These are phyloP conservation scores for Russula vinacea DNA, from an alignment of 768 basidiomycete species.

Conservation along the genomic window DNA sequence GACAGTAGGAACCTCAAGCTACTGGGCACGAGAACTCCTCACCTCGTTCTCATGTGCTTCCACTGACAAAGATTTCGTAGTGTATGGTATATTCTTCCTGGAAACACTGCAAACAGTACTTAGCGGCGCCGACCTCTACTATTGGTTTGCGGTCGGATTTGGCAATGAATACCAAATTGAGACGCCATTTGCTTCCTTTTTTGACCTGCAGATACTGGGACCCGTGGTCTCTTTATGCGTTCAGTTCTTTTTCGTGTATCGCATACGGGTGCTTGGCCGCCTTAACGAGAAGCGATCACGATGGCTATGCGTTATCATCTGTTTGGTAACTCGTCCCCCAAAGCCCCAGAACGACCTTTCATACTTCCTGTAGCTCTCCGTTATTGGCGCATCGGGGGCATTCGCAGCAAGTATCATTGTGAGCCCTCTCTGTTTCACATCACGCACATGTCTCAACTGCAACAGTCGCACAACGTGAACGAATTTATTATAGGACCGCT, in stretches of 20 bases:
- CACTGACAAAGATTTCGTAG: slow-evolving; percentile 20
- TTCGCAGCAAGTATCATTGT: slow-evolving; percentile 8
- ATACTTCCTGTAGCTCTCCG: not conserved
- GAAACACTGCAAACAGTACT: slow-evolving; percentile 34
- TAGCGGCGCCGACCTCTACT: slow-evolving; percentile 32
- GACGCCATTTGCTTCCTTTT: too few species aligned
- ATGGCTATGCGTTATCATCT: not conserved
- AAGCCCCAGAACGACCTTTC: too few species aligned
- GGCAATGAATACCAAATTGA: too few species aligned
- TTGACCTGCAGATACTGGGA: slow-evolving; percentile 35
- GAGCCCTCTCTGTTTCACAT: not conserved
- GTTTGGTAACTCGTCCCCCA: not conserved
- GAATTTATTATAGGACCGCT: too few species aligned
- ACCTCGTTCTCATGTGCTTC: too few species aligned
- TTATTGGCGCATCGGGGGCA: not conserved
- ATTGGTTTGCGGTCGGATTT: not conserved
- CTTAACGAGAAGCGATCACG: not conserved
- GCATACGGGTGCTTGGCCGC: slow-evolving; percentile 30
- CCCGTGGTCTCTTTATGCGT: slow-evolving; percentile 33
- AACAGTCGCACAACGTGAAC: not conserved
- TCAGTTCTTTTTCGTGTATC: slow-evolving; percentile 37
- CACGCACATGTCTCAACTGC: not conserved
- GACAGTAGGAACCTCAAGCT: slow-evolving; percentile 7
- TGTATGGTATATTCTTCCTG: slow-evolving; percentile 31
- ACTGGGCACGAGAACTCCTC: slow-evolving; percentile 3